Conservation (phyloP, 495 filamentous ascomycete genomes). For the Aspergillus affinis region DNA sequence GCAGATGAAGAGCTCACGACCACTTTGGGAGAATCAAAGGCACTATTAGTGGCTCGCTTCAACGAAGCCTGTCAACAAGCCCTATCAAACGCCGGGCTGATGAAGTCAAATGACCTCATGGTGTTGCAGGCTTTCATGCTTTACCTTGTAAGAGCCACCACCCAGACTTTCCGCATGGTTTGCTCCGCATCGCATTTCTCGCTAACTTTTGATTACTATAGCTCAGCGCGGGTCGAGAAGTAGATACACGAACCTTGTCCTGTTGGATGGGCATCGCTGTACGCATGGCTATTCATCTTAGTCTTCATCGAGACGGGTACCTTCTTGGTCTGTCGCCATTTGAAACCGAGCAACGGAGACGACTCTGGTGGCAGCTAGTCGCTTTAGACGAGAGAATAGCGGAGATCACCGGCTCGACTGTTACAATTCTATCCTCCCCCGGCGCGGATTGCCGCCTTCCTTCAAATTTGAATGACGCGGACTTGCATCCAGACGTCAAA, state of each 20-base stretch:
- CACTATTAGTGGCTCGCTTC: slow-evolving; percentile 54
- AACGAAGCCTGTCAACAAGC: slow-evolving; percentile 70
- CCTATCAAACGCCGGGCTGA: slow-evolving; percentile 63
- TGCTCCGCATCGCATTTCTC: not conserved
- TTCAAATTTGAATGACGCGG: slow-evolving; percentile 39
- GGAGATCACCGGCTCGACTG: slow-evolving; percentile 63
- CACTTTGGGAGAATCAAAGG: slow-evolving; percentile 13
- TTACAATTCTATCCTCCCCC: slow-evolving; percentile 51
- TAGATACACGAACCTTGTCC: slow-evolving; percentile 55
- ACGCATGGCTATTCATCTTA: slow-evolving; percentile 62
- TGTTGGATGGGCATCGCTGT: slow-evolving; percentile 62
- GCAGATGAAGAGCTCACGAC: slow-evolving; percentile 27
- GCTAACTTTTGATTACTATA: slow-evolving; percentile 5
- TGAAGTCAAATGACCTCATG: slow-evolving; percentile 63
- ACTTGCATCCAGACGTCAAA: slow-evolving; percentile 29
- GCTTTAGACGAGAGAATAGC: slow-evolving; percentile 62
- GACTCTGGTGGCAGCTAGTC: slow-evolving; percentile 72
- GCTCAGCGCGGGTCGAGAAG: slow-evolving; percentile 47
- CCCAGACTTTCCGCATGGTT: not conserved
- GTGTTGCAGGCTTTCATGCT: slow-evolving; percentile 69
- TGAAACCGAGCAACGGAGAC: slow-evolving; percentile 65
- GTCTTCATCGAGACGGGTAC: slow-evolving; percentile 55
- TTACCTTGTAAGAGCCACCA: slow-evolving; percentile 45
- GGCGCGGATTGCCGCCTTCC: slow-evolving; percentile 31
- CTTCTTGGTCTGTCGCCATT: slow-evolving; percentile 63